Conservation (phyloP, 139 green algal genomes). For the Auxenochlorella pyrenoidosa region DNA sequence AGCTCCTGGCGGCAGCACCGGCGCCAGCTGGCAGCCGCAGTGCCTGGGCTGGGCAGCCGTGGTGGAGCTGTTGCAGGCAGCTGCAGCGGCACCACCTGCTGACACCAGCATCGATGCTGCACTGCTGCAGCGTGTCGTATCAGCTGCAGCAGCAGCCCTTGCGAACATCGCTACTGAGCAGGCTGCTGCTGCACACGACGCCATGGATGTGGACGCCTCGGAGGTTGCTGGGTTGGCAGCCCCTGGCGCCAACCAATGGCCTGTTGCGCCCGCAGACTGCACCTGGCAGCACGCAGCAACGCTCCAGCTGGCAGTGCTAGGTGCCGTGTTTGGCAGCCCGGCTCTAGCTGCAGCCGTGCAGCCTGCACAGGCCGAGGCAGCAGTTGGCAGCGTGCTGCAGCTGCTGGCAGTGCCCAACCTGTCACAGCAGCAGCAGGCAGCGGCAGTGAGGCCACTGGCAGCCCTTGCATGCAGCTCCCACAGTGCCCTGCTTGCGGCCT, state of each 20-base stretch:
- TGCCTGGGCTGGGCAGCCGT: constrained; percentile 25
- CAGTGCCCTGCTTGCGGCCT: background rate
- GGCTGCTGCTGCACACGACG: background rate
- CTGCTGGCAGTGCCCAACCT: background rate
- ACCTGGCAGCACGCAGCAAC: background rate
- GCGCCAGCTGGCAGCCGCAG: background rate
- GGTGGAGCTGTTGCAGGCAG: background rate
- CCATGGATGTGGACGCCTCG: background rate
- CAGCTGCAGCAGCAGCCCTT: background rate
- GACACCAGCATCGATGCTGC: background rate
- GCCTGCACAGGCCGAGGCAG: background rate
- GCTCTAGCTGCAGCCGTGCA: background rate
- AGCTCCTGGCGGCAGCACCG: background rate
- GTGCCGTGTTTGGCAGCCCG: background rate
- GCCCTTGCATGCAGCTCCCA: constrained; percentile 4
- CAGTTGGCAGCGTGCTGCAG: background rate
- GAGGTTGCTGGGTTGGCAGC: background rate
- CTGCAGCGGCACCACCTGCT: background rate
- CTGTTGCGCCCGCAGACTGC: background rate
- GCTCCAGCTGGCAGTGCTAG: constrained; percentile 19
- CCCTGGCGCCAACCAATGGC: background rate
- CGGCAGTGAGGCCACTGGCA: background rate
- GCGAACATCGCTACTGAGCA: background rate
- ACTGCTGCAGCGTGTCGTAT: background rate
- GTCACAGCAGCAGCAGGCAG: background rate